Base-by-base conservation (phyloP, 139 green algal species). In the Mesotaenium endlicherianum region DNA sequence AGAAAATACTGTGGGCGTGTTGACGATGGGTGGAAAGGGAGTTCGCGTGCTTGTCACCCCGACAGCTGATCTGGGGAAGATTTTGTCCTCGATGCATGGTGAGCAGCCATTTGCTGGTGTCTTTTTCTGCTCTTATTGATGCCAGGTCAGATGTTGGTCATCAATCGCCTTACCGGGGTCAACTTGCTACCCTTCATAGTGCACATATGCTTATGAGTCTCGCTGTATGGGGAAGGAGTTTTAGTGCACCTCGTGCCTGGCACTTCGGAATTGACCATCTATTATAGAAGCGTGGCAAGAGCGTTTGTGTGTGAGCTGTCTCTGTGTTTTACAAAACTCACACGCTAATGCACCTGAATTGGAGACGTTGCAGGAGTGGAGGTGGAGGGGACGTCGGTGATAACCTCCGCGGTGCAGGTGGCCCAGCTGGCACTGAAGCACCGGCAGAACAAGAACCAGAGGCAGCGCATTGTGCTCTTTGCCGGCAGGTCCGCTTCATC, bases 371-470 rank as follows among this genome's bases (percentile, higher is more conserved):
- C 71, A 83, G 82, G 77, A 14, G 0, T 98, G 67, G 87, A 91
- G 2, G 91, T 98, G 1, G 95, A 97, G 49, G 94, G 94, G 4
- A 85, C 93, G 31, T 84, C 91, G 42, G 95, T 98, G 83, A 80
- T 99, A 8, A 71, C 90, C 0, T 93, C 94, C 1, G 90, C 92
- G 0, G 91, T 99, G 6, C 95, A 98, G 86, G 96, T 99, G 31
- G 96, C 96, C 3, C 96, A 98, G 89, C 93, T 99, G 42, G 97
- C 96, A 2, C 90, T 99, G 17, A 99, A 99, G 87, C 96, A 99
- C 84, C 80, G 97, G 5, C 95, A 98, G 86, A 99, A 99, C 93
- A 99, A 99, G 87, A 98, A 98, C 85, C 97, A 99, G 89, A 87
- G 96, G 41, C 96, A 99, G 90, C 84, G 97, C 3, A 95, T 99